phyloP scores from a whole-genome alignment of 495 filamentous ascomycete species.

The Annulohypoxylon bovei region DNA sequence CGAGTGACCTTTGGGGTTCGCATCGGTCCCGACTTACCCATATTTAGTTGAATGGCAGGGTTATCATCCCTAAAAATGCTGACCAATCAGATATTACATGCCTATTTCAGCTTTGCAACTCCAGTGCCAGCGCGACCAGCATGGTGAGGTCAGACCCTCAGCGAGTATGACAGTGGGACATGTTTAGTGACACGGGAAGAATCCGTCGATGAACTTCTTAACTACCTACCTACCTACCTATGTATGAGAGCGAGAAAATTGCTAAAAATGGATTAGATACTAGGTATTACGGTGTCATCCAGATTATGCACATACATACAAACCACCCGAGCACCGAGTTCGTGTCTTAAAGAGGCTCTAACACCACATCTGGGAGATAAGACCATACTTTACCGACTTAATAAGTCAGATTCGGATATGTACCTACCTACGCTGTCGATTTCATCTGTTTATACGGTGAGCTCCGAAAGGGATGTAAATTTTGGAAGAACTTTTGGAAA shows the following conservation, averaged over 20 bases:
- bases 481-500: neutral
- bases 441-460: constrained; percentile 1
- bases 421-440: neutral
- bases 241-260: constrained; percentile 3
- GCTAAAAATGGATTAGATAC: constrained; percentile 36
- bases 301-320: constrained; percentile 38
- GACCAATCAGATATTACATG: constrained; percentile 17
- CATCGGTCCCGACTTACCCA: constrained; percentile 34
- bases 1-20: constrained; percentile 27
- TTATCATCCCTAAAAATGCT: constrained; percentile 11
- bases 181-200: constrained; percentile 25
- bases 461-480: constrained; percentile 23
- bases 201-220: constrained; percentile 26
- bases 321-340: constrained; percentile 14
- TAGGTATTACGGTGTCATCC: constrained; percentile 34
- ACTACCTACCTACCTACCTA: no score
- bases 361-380: neutral
- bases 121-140: neutral
- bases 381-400: neutral
- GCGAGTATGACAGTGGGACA: constrained; percentile 12
- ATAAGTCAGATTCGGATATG: neutral
- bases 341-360: constrained; percentile 8
- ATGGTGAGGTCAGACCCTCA: constrained; percentile 23
- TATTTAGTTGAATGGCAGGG: constrained; percentile 13
- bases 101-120: constrained; percentile 22